Evolutionary conservation across 2,329 filamentous ascomycete species (phyloP).

Genomic region (Monilinia vaccinii-corymbosi): DNA sequence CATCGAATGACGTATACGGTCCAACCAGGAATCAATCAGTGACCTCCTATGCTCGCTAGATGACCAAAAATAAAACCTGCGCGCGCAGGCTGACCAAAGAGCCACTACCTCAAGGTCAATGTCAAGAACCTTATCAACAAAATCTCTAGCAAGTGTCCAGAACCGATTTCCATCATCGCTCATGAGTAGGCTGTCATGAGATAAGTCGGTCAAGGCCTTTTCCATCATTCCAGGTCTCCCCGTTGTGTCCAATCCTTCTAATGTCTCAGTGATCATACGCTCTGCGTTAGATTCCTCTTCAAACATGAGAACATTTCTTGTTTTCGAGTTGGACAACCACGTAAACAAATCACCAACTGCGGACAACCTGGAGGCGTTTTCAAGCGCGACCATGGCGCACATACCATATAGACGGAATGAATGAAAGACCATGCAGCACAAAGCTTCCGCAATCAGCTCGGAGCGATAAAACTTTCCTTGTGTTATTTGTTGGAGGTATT

Average conservation of each 20-base stretch:
- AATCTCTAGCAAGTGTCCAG: not conserved
- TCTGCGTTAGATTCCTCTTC: not conserved
- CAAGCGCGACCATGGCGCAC: not conserved
- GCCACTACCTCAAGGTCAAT: not conserved
- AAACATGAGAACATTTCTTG: not conserved
- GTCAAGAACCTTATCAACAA: not conserved
- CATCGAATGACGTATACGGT: not conserved
- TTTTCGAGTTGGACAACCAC: not conserved
- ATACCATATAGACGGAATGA: not conserved
- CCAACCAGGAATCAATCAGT: not conserved
- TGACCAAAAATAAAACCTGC: not conserved
- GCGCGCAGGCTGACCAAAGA: not conserved
- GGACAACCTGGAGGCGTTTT: not conserved
- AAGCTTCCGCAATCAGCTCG: conserved; percentile 1
- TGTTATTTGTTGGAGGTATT: not conserved
- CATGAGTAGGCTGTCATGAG: too few species aligned
- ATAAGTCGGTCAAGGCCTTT: not conserved
- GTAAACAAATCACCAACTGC: not conserved
- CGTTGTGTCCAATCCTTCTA: not conserved
- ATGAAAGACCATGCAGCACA: not conserved
- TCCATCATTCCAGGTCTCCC: not conserved
- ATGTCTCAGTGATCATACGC: not conserved
- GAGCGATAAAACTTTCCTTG: conserved; percentile 28
- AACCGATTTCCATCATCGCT: not conserved
- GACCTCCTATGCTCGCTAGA: too few species aligned